These are phyloP conservation scores for Theobroma cacao DNA, from an alignment of 345 rosid species.

Conservation along the genomic window DNA sequence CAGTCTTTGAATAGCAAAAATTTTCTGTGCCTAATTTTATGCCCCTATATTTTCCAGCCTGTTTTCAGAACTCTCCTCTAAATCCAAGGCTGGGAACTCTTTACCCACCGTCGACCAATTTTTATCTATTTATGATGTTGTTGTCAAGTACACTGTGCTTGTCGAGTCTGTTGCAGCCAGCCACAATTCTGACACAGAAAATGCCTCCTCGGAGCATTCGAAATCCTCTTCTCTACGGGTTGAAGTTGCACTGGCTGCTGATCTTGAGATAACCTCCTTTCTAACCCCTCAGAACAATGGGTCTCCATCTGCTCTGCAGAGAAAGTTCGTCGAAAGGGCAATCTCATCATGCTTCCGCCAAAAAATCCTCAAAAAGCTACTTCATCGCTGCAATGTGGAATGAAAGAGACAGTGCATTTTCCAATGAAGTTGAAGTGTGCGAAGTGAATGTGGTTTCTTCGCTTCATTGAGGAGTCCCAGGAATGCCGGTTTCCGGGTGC, in stretches of 20 bases:
- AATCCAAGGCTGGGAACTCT: conserved; percentile 68
- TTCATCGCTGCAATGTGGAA: conserved; percentile 43
- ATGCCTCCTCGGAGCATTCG: conserved; percentile 39
- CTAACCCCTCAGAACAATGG: conserved; percentile 39
- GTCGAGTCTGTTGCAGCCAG: conserved; percentile 48
- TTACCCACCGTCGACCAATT: conserved; percentile 56
- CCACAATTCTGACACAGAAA: conserved; percentile 24
- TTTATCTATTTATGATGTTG: conserved; percentile 59
- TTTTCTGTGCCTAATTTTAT: neutral
- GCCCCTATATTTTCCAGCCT: conserved; percentile 45
- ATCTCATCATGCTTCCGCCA: conserved; percentile 23
- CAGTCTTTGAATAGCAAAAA: too few relatives aligned
- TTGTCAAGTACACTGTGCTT: conserved; percentile 31
- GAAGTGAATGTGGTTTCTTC: conserved; percentile 82
- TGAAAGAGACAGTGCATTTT: conserved; percentile 59
- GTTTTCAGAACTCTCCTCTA: conserved; percentile 75
- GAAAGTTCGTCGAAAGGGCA: conserved; percentile 43
- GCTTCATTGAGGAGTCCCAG: conserved; percentile 77
- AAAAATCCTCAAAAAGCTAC: conserved; percentile 24
- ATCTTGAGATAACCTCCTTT: conserved; percentile 73
- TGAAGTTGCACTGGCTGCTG: conserved; percentile 85
- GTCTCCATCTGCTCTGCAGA: conserved; percentile 37
- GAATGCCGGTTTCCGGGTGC: conserved; percentile 63
- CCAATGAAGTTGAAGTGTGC: conserved; percentile 58
- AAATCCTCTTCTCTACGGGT: conserved; percentile 74